A percentile compares a stretch with the other conserved stretches of the same genome.
phyloP scores from a whole-genome alignment of 2,329 filamentous ascomycete genomes.

The Cercospora brassicicola region DNA sequence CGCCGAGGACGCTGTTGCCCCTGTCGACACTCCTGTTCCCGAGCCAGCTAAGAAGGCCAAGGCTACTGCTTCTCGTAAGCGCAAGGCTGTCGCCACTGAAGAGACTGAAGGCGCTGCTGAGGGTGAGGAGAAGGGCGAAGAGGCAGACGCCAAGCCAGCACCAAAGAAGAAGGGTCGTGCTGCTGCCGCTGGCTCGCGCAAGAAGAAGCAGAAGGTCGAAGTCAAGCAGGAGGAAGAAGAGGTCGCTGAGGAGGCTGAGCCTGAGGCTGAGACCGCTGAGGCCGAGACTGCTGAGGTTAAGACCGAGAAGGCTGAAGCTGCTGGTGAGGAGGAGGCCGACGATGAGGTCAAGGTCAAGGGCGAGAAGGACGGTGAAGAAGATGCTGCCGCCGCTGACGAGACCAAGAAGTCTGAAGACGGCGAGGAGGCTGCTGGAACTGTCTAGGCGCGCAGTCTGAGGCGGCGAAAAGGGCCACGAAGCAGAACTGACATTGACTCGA shows the following conservation, averaged over 20 bases:
- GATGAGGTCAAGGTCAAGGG: slow-evolving; percentile 5
- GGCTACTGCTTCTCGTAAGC: neutral
- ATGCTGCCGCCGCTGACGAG: neutral
- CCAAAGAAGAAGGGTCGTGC: slow-evolving; percentile 8
- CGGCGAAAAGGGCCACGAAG: neutral
- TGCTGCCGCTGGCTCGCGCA: neutral
- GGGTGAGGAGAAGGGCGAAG: slow-evolving; percentile 7
- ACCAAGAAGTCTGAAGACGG: neutral
- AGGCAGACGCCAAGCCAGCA: neutral
- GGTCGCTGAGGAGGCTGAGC: neutral
- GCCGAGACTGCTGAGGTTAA: neutral
- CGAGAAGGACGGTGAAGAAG: slow-evolving; percentile 1
- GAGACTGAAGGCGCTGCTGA: slow-evolving; percentile 7
- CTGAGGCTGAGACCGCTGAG: neutral
- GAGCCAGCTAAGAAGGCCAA: slow-evolving; percentile 1
- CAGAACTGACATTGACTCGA: neutral
- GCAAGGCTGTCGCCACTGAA: neutral
- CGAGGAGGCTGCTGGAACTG: neutral
- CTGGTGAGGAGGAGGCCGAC: neutral
- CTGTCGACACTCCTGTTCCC: neutral
- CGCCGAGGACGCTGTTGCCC: neutral
- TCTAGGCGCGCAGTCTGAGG: neutral
- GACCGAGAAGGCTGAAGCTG: neutral
- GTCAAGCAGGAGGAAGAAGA: neutral
- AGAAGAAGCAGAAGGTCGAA: slow-evolving; percentile 8